Evolutionary conservation across 257 asterid genomes (phyloP).

Genomic region (Nicotiana tomentosiformis): DNA sequence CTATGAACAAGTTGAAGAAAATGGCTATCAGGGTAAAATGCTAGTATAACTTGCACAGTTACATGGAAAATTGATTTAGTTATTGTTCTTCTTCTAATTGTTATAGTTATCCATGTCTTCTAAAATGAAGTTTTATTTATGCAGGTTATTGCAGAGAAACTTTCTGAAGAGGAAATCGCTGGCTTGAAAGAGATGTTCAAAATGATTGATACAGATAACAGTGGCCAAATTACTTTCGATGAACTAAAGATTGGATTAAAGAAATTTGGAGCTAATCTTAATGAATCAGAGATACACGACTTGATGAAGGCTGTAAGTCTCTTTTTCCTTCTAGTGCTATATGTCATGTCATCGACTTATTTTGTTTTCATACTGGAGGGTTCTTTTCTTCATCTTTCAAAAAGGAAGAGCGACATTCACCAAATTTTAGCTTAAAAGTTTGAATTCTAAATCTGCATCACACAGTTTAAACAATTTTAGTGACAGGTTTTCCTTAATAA

Average conservation of each 20-base stretch:
- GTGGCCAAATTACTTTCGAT: conserved; percentile 82
- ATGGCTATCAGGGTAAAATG: conserved; percentile 50
- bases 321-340: neutral
- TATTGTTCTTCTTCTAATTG: no score
- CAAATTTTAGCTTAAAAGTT: no score
- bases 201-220: conserved; percentile 70
- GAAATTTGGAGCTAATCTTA: conserved; percentile 72
- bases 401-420: no score
- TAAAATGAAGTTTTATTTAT: neutral
- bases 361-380: neutral
- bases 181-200: conserved; percentile 80
- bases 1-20: conserved; percentile 65
- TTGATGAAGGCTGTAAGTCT: conserved; percentile 82
- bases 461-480: no score
- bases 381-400: no score
- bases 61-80: neutral
- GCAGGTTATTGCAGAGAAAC: conserved; percentile 79
- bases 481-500: no score
- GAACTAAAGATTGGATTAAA: conserved; percentile 72
- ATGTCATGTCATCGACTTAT: neutral
- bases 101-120: neutral
- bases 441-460: no score
- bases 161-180: conserved; percentile 89
- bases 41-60: neutral
- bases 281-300: conserved; percentile 71